Evolutionary conservation across 768 basidiomycete genomes (phyloP).

Genomic region (Podaxis sp.): DNA sequence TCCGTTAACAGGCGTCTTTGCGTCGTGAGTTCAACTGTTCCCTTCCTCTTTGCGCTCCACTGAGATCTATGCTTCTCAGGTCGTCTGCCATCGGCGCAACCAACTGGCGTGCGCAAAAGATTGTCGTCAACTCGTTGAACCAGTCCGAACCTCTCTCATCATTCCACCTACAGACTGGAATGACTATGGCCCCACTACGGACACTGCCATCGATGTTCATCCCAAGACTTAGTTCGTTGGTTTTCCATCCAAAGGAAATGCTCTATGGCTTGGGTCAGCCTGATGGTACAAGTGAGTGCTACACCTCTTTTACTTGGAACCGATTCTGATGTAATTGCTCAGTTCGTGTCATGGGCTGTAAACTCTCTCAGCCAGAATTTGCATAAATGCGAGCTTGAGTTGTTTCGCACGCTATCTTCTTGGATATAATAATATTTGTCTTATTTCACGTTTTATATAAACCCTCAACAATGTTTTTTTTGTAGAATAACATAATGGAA

Average conservation of each 20-base stretch:
- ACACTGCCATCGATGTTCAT: conserved; percentile 43
- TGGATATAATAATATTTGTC: conserved; percentile 10
- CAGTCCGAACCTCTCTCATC: conserved; percentile 32
- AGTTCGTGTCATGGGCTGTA: conserved; percentile 55
- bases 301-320: not conserved
- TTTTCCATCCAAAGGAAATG: conserved; percentile 79
- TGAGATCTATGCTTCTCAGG: conserved; percentile 23
- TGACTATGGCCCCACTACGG: conserved; percentile 43
- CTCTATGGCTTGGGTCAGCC: conserved; percentile 59
- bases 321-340: not conserved
- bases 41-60: not conserved
- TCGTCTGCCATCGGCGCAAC: conserved; percentile 48
- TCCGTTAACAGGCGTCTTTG: conserved; percentile 77
- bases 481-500: not conserved
- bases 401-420: not conserved
- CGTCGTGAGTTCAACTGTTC: conserved; percentile 56
- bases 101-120: conserved; percentile 57
- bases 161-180: conserved; percentile 41
- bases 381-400: not conserved
- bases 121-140: conserved; percentile 50
- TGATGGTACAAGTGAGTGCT: conserved; percentile 30
- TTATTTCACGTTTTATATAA: not conserved
- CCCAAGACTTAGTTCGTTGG: conserved; percentile 49
- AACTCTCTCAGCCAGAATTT: conserved; percentile 27
- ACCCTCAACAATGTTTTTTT: not conserved